Conservation (phyloP, 352 stramenopile species). For the Pythium dissimile region DNA sequence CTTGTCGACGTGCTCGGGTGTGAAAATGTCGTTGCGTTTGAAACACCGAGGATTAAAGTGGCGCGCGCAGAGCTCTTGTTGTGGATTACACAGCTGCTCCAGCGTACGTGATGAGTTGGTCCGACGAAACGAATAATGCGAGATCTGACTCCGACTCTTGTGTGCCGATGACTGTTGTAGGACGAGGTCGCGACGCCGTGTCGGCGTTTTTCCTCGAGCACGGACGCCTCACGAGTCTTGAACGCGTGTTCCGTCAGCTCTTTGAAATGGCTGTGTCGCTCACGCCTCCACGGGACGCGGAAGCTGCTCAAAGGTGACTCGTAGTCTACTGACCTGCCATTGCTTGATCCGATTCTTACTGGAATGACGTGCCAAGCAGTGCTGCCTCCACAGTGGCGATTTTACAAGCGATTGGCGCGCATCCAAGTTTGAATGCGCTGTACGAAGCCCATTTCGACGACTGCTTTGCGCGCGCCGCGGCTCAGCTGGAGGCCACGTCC, state of each 20-base stretch:
- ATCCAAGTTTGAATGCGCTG: slow-evolving; percentile 23
- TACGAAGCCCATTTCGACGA: slow-evolving; percentile 29
- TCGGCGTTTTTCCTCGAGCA: slow-evolving; percentile 53
- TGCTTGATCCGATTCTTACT: neutral
- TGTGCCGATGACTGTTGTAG: no score
- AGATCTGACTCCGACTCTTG: no score
- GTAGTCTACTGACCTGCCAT: neutral
- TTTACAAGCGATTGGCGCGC: no score
- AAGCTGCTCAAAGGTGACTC: slow-evolving; percentile 17
- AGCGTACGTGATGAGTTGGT: no score
- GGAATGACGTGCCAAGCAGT: no score
- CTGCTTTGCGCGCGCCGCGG: slow-evolving; percentile 21
- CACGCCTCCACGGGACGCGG: neutral
- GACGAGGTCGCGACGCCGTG: slow-evolving; percentile 39
- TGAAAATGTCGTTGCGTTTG: slow-evolving; percentile 42
- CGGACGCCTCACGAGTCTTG: slow-evolving; percentile 29
- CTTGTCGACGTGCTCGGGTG: slow-evolving; percentile 42
- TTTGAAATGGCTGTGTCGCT: slow-evolving; percentile 44
- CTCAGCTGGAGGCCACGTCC: slow-evolving; percentile 23
- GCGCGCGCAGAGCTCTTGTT: slow-evolving; percentile 31
- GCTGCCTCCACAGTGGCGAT: no score
- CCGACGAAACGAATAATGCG: no score
- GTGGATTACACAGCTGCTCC: slow-evolving; percentile 35
- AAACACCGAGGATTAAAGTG: slow-evolving; percentile 32
- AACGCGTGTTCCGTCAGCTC: slow-evolving; percentile 24